Conservation (phyloP, 257 asterid genomes). For the Penstemon barbatus region DNA sequence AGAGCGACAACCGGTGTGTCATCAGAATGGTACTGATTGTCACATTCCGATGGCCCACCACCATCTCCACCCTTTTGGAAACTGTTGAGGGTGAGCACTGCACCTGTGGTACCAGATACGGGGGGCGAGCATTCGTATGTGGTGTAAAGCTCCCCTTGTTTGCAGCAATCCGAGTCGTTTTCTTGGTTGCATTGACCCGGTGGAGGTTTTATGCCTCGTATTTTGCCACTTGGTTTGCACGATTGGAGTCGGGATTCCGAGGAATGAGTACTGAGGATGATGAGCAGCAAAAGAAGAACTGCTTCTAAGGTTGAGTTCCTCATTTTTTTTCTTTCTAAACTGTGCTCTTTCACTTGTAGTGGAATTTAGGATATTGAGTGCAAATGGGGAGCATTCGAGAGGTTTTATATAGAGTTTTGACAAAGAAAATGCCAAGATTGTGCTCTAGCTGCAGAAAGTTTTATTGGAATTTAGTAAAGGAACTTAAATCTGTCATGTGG, state of each 20-base stretch:
- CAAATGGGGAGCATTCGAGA: neutral
- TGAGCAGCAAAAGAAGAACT: neutral
- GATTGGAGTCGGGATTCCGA: slow-evolving; percentile 20
- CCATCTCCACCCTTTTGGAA: slow-evolving; percentile 36
- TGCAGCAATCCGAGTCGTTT: too few species aligned
- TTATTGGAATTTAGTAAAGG: too few species aligned
- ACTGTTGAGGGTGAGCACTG: slow-evolving; percentile 31
- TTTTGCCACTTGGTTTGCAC: slow-evolving; percentile 38
- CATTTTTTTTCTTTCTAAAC: neutral
- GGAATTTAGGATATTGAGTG: neutral
- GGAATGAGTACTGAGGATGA: neutral
- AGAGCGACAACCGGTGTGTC: slow-evolving; percentile 22
- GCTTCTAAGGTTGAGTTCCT: neutral
- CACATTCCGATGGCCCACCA: slow-evolving; percentile 31
- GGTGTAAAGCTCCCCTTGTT: slow-evolving; percentile 14
- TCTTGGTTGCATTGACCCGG: too few species aligned
- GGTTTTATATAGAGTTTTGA: slow-evolving; percentile 13
- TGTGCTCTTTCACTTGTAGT: neutral
- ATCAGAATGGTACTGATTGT: slow-evolving; percentile 27
- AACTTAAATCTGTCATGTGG: too few species aligned
- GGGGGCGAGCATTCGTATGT: slow-evolving; percentile 34
- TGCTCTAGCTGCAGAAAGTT: neutral
- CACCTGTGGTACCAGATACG: slow-evolving; percentile 19
- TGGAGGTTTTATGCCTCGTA: slow-evolving; percentile 26
- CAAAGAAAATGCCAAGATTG: slow-evolving; percentile 17